These are phyloP conservation scores for Candida railenensis DNA, from an alignment of 805 yeast species.

Conservation along the genomic window DNA sequence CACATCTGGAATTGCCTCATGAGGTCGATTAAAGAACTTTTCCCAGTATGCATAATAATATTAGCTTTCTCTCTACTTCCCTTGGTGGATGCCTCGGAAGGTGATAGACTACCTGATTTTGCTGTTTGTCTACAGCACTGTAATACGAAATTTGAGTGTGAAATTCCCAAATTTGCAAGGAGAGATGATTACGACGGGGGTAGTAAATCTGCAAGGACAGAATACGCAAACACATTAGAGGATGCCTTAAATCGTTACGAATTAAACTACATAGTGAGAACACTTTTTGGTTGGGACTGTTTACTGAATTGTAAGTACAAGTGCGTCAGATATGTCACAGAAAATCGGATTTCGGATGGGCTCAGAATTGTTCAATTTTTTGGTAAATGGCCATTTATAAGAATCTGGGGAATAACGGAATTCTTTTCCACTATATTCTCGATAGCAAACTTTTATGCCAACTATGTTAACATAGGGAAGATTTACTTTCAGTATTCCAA, in stretches of 20 bases:
- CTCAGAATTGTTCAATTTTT: slow-evolving; percentile 36
- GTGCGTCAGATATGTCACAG: slow-evolving; percentile 36
- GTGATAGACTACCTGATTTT: slow-evolving; percentile 33
- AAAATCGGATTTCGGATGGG: slow-evolving; percentile 15
- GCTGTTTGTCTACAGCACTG: slow-evolving; percentile 25
- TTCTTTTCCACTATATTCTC: slow-evolving; percentile 34
- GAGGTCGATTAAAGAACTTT: not conserved
- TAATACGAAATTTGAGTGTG: not conserved
- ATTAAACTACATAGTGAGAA: slow-evolving; percentile 17
- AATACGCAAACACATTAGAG: not conserved
- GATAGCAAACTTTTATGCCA: slow-evolving; percentile 33
- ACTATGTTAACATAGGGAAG: slow-evolving; percentile 27
- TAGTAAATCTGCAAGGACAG: not conserved
- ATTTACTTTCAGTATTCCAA: slow-evolving; percentile 20
- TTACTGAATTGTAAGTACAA: slow-evolving; percentile 36
- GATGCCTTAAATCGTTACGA: slow-evolving; percentile 12
- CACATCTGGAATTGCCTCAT: not conserved
- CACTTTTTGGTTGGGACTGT: slow-evolving; percentile 33
- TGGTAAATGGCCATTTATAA: slow-evolving; percentile 44
- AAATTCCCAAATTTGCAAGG: not conserved
- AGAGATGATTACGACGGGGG: not conserved
- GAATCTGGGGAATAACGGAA: slow-evolving; percentile 38
- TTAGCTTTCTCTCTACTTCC: not conserved
- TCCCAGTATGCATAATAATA: not conserved
- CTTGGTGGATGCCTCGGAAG: slow-evolving; percentile 20